phyloP scores from a whole-genome alignment of 345 rosid genomes.

The Streptanthus diversifolius region DNA sequence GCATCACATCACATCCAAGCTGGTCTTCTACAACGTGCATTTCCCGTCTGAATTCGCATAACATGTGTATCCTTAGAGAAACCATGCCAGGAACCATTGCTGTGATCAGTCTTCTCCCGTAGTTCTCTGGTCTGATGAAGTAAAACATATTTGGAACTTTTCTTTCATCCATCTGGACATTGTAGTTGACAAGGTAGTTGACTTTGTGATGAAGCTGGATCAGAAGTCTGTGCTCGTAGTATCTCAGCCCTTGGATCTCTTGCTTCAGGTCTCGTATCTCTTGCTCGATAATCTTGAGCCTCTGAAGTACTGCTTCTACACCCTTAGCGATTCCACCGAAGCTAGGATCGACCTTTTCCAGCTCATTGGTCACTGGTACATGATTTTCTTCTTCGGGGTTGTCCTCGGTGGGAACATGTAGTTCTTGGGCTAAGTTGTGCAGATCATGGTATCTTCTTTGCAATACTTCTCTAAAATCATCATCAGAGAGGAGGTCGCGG shows the following conservation, averaged over 20 bases:
- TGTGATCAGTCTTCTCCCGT: constrained; percentile 80
- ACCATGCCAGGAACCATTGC: constrained; percentile 71
- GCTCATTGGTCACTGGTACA: constrained; percentile 53
- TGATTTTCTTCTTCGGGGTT: constrained; percentile 36
- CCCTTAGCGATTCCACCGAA: constrained; percentile 92
- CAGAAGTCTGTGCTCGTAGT: constrained; percentile 82
- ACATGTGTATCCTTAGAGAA: constrained; percentile 83
- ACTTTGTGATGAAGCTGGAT: constrained; percentile 88
- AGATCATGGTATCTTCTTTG: constrained; percentile 80
- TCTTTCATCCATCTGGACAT: constrained; percentile 76
- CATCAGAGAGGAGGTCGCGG: constrained; percentile 85
- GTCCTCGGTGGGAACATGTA: constrained; percentile 56
- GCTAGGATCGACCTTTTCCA: constrained; percentile 64
- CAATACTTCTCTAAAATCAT: constrained; percentile 88
- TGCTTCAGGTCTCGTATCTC: constrained; percentile 92
- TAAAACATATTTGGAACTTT: constrained; percentile 92
- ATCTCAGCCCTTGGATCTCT: constrained; percentile 92
- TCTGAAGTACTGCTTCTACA: constrained; percentile 75
- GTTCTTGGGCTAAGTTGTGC: constrained; percentile 75
- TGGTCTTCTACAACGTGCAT: constrained; percentile 93
- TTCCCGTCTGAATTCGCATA: constrained; percentile 81
- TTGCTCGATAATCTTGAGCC: constrained; percentile 87
- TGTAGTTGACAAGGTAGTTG: constrained; percentile 84
- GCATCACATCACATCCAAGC: constrained; percentile 84
- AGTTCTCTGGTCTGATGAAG: constrained; percentile 73